Base-by-base conservation (phyloP, 108 stramenopile species). In the Nitzschia inconspicua region DNA sequence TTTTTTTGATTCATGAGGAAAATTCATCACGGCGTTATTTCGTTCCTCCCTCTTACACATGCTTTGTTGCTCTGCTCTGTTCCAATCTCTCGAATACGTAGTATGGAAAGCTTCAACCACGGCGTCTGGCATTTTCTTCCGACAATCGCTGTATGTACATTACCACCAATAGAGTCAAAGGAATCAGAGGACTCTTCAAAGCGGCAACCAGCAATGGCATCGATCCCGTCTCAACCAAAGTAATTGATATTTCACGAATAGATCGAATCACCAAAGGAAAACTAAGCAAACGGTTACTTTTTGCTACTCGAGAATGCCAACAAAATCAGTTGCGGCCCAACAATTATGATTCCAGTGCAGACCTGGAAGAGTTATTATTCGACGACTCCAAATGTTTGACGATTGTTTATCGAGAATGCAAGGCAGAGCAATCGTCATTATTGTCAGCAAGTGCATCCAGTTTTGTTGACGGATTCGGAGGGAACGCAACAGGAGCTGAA, bases 81-180 rank as follows among this genome's bases (percentile, higher is more conserved):
- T 47, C 29, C 0, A 39, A 14, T 39, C 37, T 0, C 11, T 1
- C 0, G n/a, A 39, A 39, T 14, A 1, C 0, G 13, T 58, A 87
- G 83, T 74, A 70, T 55, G 84, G 84, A 1, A 89, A 89, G 61
- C 66, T 82, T 42, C 83, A 86, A 71, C 52, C 72, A 10, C 83
- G 89, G 53, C 76, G 84, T 6, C 36, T 91, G 39, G 82, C 73
- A 8, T 66, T 91, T 41, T 68, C 83, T 10, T 59, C 73, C 23
- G 75, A 87, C 55, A 63, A 85, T 63, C 80, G 85, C 14, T 61
- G 71, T 16, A 57, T 91, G 4, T 70, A 70, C 43, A 76, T 91
- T 26, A 87, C 83, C 1, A 66, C 85, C 7, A 77, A 78, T 57
- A 70, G 70, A 26, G 64, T 76, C 51, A 70, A 70, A 23, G 46